A percentile compares a stretch with the other conserved stretches of the same genome.
Conservation (phyloP, 163 green algal species). For the Chlamydomonas reinhardtii region DNA sequence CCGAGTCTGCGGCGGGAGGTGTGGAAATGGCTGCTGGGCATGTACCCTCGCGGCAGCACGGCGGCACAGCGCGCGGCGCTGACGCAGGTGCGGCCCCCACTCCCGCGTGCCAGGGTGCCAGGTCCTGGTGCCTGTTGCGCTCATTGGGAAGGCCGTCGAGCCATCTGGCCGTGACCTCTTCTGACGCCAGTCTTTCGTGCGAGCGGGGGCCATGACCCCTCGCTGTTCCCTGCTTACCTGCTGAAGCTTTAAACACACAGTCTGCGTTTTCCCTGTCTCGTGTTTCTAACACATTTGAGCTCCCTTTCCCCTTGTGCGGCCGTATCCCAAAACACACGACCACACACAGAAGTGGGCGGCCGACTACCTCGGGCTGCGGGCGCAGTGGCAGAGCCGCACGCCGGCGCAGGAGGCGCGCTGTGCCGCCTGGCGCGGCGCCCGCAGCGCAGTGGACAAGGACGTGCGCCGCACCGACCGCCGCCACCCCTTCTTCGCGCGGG, state of each 20-base stretch:
- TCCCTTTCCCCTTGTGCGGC: too few species aligned
- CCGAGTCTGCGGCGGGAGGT: conserved; percentile 62
- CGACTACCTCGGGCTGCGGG: conserved; percentile 67
- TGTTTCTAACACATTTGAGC: too few species aligned
- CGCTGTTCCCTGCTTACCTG: too few species aligned
- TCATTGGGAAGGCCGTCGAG: too few species aligned
- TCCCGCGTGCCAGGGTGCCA: too few species aligned
- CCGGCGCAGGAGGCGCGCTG: conserved; percentile 51
- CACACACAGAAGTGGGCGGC: conserved; percentile 8
- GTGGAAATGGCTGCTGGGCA: conserved; percentile 84
- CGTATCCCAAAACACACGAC: too few species aligned
- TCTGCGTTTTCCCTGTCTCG: too few species aligned
- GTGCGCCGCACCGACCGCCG: conserved; percentile 79
- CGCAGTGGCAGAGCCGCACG: conserved; percentile 78
- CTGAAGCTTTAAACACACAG: too few species aligned
- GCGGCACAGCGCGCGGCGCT: conserved; percentile 41
- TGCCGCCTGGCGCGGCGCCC: conserved; percentile 76
- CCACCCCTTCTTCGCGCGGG: conserved; percentile 69
- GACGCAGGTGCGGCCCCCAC: conserved; percentile 10
- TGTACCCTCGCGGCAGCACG: conserved; percentile 67
- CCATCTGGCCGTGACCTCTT: too few species aligned
- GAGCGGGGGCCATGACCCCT: too few species aligned
- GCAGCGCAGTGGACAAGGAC: conserved; percentile 83
- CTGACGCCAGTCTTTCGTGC: too few species aligned
- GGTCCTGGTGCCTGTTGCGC: too few species aligned